phyloP scores from a whole-genome alignment of 2,329 filamentous ascomycete species.

The Xylariaceae sp. region DNA sequence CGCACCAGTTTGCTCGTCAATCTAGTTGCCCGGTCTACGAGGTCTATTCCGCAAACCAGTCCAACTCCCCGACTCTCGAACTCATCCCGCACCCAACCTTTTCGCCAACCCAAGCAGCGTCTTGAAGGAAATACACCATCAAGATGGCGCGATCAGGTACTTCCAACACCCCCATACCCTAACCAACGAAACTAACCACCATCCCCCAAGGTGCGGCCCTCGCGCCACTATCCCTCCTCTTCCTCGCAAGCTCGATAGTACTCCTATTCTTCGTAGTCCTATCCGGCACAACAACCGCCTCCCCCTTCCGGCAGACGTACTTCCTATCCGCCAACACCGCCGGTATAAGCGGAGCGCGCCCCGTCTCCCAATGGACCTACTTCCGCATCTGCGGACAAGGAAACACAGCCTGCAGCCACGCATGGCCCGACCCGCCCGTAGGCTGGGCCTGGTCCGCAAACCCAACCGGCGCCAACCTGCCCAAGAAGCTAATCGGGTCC shows the following conservation, averaged over 20 bases:
- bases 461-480: constrained; percentile 39
- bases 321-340: constrained; percentile 78
- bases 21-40: not conserved
- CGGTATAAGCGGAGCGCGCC: constrained; percentile 64
- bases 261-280: constrained; percentile 59
- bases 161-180: not conserved
- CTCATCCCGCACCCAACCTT: not conserved
- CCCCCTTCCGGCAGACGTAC: constrained; percentile 69
- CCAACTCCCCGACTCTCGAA: not conserved
- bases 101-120: not conserved
- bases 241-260: constrained; percentile 49
- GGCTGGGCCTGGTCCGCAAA: constrained; percentile 62
- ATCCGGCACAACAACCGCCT: constrained; percentile 45
- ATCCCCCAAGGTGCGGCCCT: constrained; percentile 10
- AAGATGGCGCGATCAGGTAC: constrained; percentile 18
- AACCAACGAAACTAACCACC: not conserved
- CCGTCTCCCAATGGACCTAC: constrained; percentile 79
- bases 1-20: not conserved
- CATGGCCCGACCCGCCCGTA: constrained; percentile 63
- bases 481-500: constrained; percentile 46
- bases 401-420: constrained; percentile 60
- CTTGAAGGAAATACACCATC: not conserved
- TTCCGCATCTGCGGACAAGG: constrained; percentile 72
- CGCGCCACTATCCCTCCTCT: constrained; percentile 34
- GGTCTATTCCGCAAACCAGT: no score